Evolutionary conservation across 768 basidiomycete genomes (phyloP).

Genomic region (Hortiboletus campestris): DNA sequence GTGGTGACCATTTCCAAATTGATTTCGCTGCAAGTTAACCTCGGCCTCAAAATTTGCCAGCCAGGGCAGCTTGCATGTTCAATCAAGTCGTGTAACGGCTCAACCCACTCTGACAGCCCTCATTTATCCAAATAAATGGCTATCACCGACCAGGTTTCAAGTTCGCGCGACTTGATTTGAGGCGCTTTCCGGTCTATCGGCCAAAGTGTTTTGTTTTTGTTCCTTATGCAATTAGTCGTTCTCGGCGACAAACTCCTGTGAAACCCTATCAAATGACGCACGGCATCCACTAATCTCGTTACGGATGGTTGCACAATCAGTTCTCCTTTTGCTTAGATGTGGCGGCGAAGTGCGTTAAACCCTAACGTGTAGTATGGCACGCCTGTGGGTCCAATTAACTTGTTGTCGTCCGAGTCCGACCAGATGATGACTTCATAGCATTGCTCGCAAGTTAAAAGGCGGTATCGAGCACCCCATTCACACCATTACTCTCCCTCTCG

Average conservation of each 20-base stretch:
- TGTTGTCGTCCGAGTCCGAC: slow-evolving; percentile 6
- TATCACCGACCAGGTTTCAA: slow-evolving; percentile 20
- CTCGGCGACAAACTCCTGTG: slow-evolving; percentile 34
- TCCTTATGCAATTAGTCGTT: slow-evolving; percentile 36
- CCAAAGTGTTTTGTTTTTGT: slow-evolving; percentile 16
- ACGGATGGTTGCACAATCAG: slow-evolving; percentile 27
- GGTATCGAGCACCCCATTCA: slow-evolving; percentile 6
- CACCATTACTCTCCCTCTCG: slow-evolving; percentile 4
- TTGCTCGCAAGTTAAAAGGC: slow-evolving; percentile 28
- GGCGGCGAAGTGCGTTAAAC: slow-evolving; percentile 22
- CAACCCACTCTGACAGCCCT: slow-evolving; percentile 24
- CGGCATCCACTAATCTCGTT: slow-evolving; percentile 25
- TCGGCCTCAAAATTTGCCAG: slow-evolving; percentile 21
- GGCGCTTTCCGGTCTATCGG: slow-evolving; percentile 17
- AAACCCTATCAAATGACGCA: slow-evolving; percentile 39
- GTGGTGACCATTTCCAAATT: slow-evolving; percentile 23
- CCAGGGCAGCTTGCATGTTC: slow-evolving; percentile 26
- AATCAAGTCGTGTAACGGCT: slow-evolving; percentile 28
- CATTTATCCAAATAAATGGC: slow-evolving; percentile 32
- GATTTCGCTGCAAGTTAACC: slow-evolving; percentile 12
- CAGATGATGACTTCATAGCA: slow-evolving; percentile 27
- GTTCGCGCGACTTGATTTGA: slow-evolving; percentile 23
- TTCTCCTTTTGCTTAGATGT: slow-evolving; percentile 27
- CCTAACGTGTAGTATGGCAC: slow-evolving; percentile 21
- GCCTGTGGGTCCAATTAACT: slow-evolving; percentile 16